These are phyloP conservation scores for Botrytis fabae DNA, from an alignment of 2,329 filamentous ascomycete genomes.

Conservation along the genomic window DNA sequence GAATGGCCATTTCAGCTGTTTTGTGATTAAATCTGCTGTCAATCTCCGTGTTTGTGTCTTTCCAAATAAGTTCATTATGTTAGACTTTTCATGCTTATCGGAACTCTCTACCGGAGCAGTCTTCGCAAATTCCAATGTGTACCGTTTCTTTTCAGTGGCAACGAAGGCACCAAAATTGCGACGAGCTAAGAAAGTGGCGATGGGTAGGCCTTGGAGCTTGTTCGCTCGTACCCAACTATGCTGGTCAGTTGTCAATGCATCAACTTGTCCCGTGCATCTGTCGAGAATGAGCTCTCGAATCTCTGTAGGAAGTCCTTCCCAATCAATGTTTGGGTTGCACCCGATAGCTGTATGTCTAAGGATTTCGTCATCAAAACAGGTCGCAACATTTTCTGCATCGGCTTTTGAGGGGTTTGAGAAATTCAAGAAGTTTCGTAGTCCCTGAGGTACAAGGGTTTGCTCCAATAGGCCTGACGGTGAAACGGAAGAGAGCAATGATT, in stretches of 20 bases:
- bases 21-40: slow-evolving; percentile 9
- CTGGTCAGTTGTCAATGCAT: slow-evolving; percentile 30
- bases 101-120: slow-evolving; percentile 20
- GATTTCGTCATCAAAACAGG: slow-evolving; percentile 39
- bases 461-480: slow-evolving; percentile 20
- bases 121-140: slow-evolving; percentile 28
- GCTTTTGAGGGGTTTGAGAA: slow-evolving; percentile 14
- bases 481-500: slow-evolving; percentile 18
- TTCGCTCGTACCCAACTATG: slow-evolving; percentile 32
- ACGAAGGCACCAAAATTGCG: slow-evolving; percentile 35
- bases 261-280: slow-evolving; percentile 47
- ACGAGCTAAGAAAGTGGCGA: slow-evolving; percentile 31
- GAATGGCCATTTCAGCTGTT: slow-evolving; percentile 29
- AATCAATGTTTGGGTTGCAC: slow-evolving; percentile 51
- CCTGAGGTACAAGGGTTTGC: slow-evolving; percentile 17
- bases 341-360: slow-evolving; percentile 51
- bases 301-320: slow-evolving; percentile 50
- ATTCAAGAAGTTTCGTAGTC: slow-evolving; percentile 15
- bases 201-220: slow-evolving; percentile 27
- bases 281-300: slow-evolving; percentile 49
- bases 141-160: slow-evolving; percentile 30
- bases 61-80: slow-evolving; percentile 11
- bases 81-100: slow-evolving; percentile 8
- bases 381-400: slow-evolving; percentile 10
- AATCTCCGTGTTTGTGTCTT: background rate